Evolutionary conservation across 805 yeast genomes (phyloP).

Genomic region (Komagataella mondaviorum): DNA sequence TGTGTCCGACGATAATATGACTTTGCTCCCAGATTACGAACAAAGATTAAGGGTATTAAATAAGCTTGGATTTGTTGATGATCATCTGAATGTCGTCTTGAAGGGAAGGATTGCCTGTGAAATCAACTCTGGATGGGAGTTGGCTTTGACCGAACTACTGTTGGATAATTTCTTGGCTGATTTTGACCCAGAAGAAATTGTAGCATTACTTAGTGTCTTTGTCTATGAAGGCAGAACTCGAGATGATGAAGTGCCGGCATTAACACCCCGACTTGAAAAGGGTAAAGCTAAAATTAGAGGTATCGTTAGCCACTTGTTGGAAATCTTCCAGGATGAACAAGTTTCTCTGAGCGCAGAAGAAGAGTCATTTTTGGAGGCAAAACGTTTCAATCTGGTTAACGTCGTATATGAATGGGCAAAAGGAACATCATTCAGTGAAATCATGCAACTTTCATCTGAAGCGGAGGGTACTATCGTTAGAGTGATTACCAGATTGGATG

Average conservation of each 20-base stretch:
- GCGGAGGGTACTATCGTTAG: conserved; percentile 96
- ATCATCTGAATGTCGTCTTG: conserved; percentile 57
- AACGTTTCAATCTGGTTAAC: conserved; percentile 82
- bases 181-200: conserved; percentile 91
- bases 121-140: conserved; percentile 81
- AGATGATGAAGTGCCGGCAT: conserved; percentile 40
- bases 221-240: conserved; percentile 79
- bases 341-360: conserved; percentile 76
- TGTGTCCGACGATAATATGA: conserved; percentile 80
- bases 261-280: conserved; percentile 68
- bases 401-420: conserved; percentile 98
- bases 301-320: conserved; percentile 50
- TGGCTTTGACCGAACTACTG: conserved; percentile 77
- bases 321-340: conserved; percentile 51
- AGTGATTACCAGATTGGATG: conserved; percentile 88
- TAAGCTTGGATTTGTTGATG: conserved; percentile 72
- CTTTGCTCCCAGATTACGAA: conserved; percentile 85
- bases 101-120: conserved; percentile 95
- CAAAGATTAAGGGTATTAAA: conserved; percentile 72
- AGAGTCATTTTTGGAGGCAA: conserved; percentile 66
- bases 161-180: conserved; percentile 87
- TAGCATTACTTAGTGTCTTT: conserved; percentile 84
- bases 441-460: conserved; percentile 78
- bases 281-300: conserved; percentile 58
- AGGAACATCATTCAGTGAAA: conserved; percentile 83